Evolutionary conservation across 768 basidiomycete genomes (phyloP).

Genomic region (Trametes cubensis): DNA sequence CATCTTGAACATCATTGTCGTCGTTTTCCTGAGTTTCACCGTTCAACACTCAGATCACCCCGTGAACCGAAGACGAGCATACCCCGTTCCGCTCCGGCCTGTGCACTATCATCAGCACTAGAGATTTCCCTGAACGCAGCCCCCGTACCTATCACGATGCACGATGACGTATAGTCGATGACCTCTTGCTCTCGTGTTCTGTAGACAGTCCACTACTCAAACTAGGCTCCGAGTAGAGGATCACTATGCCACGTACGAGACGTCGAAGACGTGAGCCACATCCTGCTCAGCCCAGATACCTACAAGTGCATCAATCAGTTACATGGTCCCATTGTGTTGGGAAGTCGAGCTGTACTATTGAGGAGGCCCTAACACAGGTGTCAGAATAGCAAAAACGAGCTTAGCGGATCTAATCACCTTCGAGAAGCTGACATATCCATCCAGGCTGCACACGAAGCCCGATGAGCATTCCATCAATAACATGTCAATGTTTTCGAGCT

Average conservation of each 20-base stretch:
- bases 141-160: slow-evolving; percentile 54
- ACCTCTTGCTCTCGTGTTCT: slow-evolving; percentile 56
- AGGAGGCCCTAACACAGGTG: slow-evolving; percentile 26
- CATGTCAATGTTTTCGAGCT: slow-evolving; percentile 19
- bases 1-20: slow-evolving; percentile 79
- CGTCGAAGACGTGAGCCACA: slow-evolving; percentile 35
- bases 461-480: too few relatives aligned
- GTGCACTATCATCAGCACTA: background rate
- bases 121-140: background rate
- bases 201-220: background rate
- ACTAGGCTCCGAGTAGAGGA: background rate
- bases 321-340: background rate
- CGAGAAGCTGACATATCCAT: too few relatives aligned
- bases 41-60: too few relatives aligned
- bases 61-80: background rate
- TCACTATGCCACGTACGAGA: slow-evolving; percentile 32
- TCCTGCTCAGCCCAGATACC: slow-evolving; percentile 57
- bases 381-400: too few relatives aligned
- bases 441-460: too few relatives aligned
- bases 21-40: slow-evolving; percentile 58
- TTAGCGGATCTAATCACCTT: too few relatives aligned
- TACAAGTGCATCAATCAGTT: slow-evolving; percentile 20
- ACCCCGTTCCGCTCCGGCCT: slow-evolving; percentile 76
- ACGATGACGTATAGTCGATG: slow-evolving; percentile 60
- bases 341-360: slow-evolving; percentile 34